Evolutionary conservation across 176 grass and related monocot genomes (phyloP).

Genomic region (Luzula sylvatica): DNA sequence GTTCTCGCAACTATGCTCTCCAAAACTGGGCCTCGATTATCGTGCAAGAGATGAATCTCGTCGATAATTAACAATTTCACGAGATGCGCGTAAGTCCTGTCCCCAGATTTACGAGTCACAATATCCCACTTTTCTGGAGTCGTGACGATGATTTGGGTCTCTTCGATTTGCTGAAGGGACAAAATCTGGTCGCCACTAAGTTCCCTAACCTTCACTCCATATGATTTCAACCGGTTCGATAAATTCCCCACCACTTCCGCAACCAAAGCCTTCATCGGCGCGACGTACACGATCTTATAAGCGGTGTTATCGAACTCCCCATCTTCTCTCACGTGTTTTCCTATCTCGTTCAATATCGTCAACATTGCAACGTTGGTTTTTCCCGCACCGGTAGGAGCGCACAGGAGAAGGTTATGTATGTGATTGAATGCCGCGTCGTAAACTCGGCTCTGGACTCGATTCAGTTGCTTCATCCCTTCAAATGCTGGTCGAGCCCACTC

Average conservation of each 20-base stretch:
- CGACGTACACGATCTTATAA: conserved; percentile 98
- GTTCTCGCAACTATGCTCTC: conserved; percentile 97
- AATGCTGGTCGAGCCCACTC: conserved; percentile 64
- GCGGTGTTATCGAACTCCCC: conserved; percentile 59
- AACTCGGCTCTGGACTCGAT: conserved; percentile 88
- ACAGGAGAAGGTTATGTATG: conserved; percentile 74
- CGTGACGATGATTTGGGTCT: conserved; percentile 96
- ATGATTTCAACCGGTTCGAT: conserved; percentile 43
- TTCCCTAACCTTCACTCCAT: conserved; percentile 65
- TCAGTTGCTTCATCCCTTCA: conserved; percentile 71
- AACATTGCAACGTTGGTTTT: conserved; percentile 96
- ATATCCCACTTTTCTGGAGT: conserved; percentile 99
- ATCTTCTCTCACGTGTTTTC: conserved; percentile 79
- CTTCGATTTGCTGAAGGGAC: conserved; percentile 85
- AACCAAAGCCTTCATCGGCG: conserved; percentile 95
- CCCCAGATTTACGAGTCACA: conserved; percentile 91
- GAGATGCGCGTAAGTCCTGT: conserved; percentile 91
- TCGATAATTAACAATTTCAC: conserved; percentile 92
- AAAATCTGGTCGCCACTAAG: conserved; percentile 90
- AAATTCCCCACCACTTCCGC: conserved; percentile 97
- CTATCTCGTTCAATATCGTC: conserved; percentile 82
- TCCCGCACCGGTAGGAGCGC: conserved; percentile 90
- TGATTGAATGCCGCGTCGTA: conserved; percentile 79
- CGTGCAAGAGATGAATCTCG: conserved; percentile 93
- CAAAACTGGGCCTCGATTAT: conserved; percentile 90